A percentile compares a stretch with the other conserved stretches of the same genome.
phyloP scores from a whole-genome alignment of 352 stramenopile species.

The Phytophthora sp. region DNA sequence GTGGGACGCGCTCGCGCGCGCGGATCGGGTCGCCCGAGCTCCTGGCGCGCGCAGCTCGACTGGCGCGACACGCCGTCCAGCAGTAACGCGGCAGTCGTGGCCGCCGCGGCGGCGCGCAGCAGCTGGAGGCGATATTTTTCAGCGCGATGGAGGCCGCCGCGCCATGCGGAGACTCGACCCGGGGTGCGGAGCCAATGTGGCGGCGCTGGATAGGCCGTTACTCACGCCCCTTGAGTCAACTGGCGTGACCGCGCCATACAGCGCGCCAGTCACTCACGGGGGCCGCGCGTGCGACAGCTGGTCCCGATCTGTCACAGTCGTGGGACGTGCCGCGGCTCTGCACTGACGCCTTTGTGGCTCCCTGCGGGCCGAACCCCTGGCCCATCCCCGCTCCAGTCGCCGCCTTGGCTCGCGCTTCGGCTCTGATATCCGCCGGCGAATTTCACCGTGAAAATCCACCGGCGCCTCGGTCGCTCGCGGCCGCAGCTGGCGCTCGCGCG shows the following conservation, averaged over 20 bases:
- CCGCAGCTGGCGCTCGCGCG: neutral
- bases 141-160: slow-evolving; percentile 9
- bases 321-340: slow-evolving; percentile 16
- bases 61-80: slow-evolving; percentile 1
- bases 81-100: slow-evolving; percentile 27
- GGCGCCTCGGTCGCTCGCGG: slow-evolving; percentile 1
- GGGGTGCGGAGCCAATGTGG: no score
- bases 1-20: no score
- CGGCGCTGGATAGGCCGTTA: slow-evolving; percentile 29
- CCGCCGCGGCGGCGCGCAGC: slow-evolving; percentile 9
- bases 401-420: no score
- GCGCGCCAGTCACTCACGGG: slow-evolving; percentile 14
- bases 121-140: slow-evolving; percentile 27
- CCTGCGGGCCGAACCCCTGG: neutral
- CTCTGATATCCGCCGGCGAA: no score
- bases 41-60: slow-evolving; percentile 1
- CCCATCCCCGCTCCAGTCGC: no score
- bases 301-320: slow-evolving; percentile 32
- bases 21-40: neutral
- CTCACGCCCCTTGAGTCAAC: slow-evolving; percentile 33
- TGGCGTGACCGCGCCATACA: slow-evolving; percentile 27
- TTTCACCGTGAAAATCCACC: slow-evolving; percentile 27
- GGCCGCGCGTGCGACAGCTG: slow-evolving; percentile 23
- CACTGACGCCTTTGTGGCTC: slow-evolving; percentile 26
- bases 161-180: no score